Percentiles rank a stretch among this genome's conserved stretches.
Evolutionary conservation across 345 rosid species (phyloP).

Genomic region (Rhodamnia rubescens): DNA sequence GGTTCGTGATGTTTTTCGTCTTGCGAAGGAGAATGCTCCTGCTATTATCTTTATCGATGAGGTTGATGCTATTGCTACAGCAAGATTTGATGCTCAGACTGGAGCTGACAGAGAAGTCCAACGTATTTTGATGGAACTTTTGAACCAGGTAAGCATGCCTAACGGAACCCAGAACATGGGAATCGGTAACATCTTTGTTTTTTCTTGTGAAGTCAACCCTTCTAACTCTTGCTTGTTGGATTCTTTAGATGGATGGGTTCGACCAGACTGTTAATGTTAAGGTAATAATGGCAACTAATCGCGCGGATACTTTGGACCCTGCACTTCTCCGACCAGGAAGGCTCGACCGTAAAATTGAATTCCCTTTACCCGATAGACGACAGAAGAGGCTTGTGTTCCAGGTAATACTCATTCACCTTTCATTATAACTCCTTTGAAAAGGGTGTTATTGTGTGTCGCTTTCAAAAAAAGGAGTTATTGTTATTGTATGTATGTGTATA

Average conservation of each 20-base stretch:
- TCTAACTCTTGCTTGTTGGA: neutral
- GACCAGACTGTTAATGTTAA: slow-evolving; percentile 97
- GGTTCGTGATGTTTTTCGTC: slow-evolving; percentile 99
- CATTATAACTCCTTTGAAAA: neutral
- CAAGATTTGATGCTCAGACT: slow-evolving; percentile 99
- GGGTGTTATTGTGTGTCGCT: neutral
- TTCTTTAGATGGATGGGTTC: slow-evolving; percentile 78
- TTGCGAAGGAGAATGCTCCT: slow-evolving; percentile 97
- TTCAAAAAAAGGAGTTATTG: neutral
- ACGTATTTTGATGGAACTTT: slow-evolving; percentile 89
- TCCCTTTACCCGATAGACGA: slow-evolving; percentile 92
- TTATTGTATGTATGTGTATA: neutral
- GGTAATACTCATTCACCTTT: slow-evolving; percentile 19
- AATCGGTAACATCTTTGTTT: neutral
- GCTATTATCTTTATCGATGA: slow-evolving; percentile 97
- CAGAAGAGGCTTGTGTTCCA: slow-evolving; percentile 99
- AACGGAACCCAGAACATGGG: neutral
- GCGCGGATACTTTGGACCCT: slow-evolving; percentile 97
- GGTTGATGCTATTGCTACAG: slow-evolving; percentile 97
- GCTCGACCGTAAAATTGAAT: slow-evolving; percentile 91
- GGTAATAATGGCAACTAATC: slow-evolving; percentile 96
- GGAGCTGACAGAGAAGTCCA: slow-evolving; percentile 99
- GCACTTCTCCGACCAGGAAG: slow-evolving; percentile 97
- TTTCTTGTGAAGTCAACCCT: neutral
- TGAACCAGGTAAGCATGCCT: slow-evolving; percentile 53